A percentile compares a stretch with the other conserved stretches of the same genome.
These are phyloP conservation scores for Collybiopsis confluens DNA, from an alignment of 768 basidiomycete genomes.

Conservation along the genomic window DNA sequence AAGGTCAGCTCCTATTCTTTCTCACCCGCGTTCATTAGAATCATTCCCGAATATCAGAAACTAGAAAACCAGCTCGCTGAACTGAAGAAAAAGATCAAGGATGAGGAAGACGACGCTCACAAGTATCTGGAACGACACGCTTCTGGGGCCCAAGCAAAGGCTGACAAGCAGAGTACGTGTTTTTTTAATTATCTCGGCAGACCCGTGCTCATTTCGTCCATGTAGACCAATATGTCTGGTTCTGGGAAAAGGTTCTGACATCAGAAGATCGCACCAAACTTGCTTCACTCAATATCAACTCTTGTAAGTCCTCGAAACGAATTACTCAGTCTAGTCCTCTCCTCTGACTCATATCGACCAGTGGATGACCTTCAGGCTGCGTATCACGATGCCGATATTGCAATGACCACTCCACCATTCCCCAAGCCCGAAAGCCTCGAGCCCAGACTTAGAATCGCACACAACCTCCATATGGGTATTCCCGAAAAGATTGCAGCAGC, in stretches of 20 bases:
- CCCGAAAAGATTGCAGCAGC: slow-evolving; percentile 7
- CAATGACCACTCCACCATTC: slow-evolving; percentile 8
- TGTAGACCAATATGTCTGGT: slow-evolving; percentile 5
- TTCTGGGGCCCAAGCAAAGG: background rate
- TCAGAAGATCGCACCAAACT: slow-evolving; percentile 4
- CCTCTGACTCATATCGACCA: background rate
- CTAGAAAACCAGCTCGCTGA: slow-evolving; percentile 3
- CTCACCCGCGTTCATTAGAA: background rate
- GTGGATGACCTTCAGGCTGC: slow-evolving; percentile 9
- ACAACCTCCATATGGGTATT: slow-evolving; percentile 6
- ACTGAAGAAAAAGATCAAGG: background rate
- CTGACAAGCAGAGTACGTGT: background rate
- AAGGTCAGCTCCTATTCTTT: background rate
- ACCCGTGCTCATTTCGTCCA: background rate
- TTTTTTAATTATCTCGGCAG: background rate
- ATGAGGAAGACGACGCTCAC: slow-evolving; percentile 5
- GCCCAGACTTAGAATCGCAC: slow-evolving; percentile 2
- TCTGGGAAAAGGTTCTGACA: slow-evolving; percentile 5
- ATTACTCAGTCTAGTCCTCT: background rate
- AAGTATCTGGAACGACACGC: slow-evolving; percentile 1
- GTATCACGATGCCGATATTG: slow-evolving; percentile 6
- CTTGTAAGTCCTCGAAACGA: background rate
- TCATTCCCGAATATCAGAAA: background rate
- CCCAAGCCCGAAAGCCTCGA: slow-evolving; percentile 1
- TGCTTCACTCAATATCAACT: background rate